Evolutionary conservation across 208 protist genomes (phyloP), one percentile per base, ranked within the genome.

Genomic region (Leishmania mexicana): DNA sequence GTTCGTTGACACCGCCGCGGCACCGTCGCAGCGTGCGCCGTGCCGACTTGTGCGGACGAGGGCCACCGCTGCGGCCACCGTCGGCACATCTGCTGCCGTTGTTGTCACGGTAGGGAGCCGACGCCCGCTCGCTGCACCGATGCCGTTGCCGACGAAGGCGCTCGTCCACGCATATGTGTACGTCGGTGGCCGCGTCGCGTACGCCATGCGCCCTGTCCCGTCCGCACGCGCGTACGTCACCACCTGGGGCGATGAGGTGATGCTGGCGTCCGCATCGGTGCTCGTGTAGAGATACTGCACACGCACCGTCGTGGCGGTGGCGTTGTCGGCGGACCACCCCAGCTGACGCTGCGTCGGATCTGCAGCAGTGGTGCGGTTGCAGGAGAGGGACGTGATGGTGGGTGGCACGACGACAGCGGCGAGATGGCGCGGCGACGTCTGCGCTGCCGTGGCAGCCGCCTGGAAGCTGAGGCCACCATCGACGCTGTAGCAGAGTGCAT

Each of bases 401-500:
- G 85, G 85, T 7, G 85, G 85, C 75, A 86, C 68, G 8, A 88
- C 79, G 42, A 86, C 75, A 17, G 68, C 81, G 15, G 62, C 78
- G 45, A 78, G 68, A n/a, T 10, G n/a, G 53, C 60, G 51, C 45
- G 68, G 19, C 38, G 47, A 28, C 65, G 70, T 54, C 42, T 40
- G 8, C 28, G 35, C 74, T n/a, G 60, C 53, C 7, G 68, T 62
- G 13, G 80, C 88, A 35, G 85, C 88, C 4, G 72, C 54, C 53
- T 81, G 77, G 79, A 92, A 96, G 72, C 75, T 89, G 21, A 94
- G 77, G 13, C 92, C 92, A 45, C 76, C 76, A 78, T 96, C 84
- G 2, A 93, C 75, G 79, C 92, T 96, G 88, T 89, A 94, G 78
- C 92, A 96, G 42, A 94, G 47, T 31, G 70, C 49, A 62, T 89